Percentiles rank a stretch among this genome's conserved stretches.
Evolutionary conservation across 805 yeast species (phyloP).

Genomic region (Metschnikowia continentalis): DNA sequence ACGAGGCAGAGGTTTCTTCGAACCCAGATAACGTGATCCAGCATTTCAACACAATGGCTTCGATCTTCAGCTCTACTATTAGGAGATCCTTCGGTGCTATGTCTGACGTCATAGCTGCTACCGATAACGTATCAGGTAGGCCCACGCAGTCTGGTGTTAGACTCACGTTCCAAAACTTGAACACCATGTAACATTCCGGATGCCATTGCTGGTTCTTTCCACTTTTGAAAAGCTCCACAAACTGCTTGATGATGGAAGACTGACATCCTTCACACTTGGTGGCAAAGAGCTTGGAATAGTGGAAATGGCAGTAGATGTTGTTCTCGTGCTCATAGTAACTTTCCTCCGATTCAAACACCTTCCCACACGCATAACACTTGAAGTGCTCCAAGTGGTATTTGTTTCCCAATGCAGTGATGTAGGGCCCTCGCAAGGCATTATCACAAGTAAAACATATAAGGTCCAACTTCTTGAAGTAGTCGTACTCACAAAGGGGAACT

Average conservation of each 20-base stretch:
- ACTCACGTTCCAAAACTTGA: slow-evolving; percentile 91
- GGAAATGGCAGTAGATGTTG: slow-evolving; percentile 84
- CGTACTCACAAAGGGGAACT: slow-evolving; percentile 79
- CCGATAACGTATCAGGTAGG: slow-evolving; percentile 19
- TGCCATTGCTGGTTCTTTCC: slow-evolving; percentile 97
- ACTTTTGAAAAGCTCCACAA: slow-evolving; percentile 86
- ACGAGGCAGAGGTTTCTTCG: slow-evolving; percentile 86
- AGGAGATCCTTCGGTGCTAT: slow-evolving; percentile 46
- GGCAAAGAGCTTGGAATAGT: slow-evolving; percentile 82
- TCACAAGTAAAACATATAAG: slow-evolving; percentile 85
- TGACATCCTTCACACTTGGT: slow-evolving; percentile 91
- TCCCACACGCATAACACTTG: slow-evolving; percentile 81
- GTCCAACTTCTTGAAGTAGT: slow-evolving; percentile 81
- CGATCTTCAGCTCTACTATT: slow-evolving; percentile 60
- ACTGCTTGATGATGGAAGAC: slow-evolving; percentile 87
- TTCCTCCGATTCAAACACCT: slow-evolving; percentile 85
- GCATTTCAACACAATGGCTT: slow-evolving; percentile 53
- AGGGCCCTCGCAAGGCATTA: slow-evolving; percentile 83
- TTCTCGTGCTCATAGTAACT: slow-evolving; percentile 86
- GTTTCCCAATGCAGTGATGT: slow-evolving; percentile 87
- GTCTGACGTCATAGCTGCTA: slow-evolving; percentile 14
- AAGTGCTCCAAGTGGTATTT: slow-evolving; percentile 95
- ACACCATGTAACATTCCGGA: slow-evolving; percentile 97
- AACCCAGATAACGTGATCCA: slow-evolving; percentile 86
- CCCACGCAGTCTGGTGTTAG: slow-evolving; percentile 62